Percentiles rank a stretch among this genome's conserved stretches.
Conservation (phyloP, 495 filamentous ascomycete genomes). For the Trichoderma erinaceum region DNA sequence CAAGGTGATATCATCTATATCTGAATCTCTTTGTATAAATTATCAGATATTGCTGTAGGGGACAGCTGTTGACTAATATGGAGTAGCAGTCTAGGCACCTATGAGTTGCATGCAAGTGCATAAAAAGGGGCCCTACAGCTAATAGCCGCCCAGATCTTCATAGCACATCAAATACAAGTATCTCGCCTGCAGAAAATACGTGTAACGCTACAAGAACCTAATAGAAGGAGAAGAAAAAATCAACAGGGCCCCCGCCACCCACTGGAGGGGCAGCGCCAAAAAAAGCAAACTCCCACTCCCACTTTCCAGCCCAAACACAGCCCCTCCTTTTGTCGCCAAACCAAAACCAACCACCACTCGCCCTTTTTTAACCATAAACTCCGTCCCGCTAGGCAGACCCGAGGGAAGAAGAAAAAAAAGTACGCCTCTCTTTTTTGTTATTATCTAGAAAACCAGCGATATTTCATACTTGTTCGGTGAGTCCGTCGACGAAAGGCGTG, state of each 20-base stretch:
- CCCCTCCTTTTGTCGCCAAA: not conserved
- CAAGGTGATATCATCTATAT: too few relatives aligned
- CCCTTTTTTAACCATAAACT: not conserved
- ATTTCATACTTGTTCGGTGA: not conserved
- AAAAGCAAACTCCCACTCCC: not conserved
- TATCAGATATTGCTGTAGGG: too few relatives aligned
- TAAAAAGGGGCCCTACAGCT: not conserved
- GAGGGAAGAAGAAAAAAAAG: not conserved
- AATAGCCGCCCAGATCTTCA: not conserved
- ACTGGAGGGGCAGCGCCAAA: not conserved
- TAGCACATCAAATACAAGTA: not conserved
- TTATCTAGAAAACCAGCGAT: not conserved
- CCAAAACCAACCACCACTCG: not conserved
- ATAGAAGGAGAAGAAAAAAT: not conserved
- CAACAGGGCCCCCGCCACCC: not conserved
- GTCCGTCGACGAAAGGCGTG: not conserved
- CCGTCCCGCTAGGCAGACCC: constrained; percentile 6
- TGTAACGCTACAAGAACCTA: not conserved
- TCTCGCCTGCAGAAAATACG: not conserved
- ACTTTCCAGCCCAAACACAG: not conserved
- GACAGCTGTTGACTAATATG: too few relatives aligned
- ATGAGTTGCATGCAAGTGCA: not conserved
- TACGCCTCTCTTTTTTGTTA: not conserved
- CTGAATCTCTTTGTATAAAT: too few relatives aligned
- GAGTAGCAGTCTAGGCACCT: too few relatives aligned